A percentile compares a stretch with the other conserved stretches of the same genome.
Conservation (phyloP, 2,329 filamentous ascomycete genomes). For the Grosmannia clavigera region DNA sequence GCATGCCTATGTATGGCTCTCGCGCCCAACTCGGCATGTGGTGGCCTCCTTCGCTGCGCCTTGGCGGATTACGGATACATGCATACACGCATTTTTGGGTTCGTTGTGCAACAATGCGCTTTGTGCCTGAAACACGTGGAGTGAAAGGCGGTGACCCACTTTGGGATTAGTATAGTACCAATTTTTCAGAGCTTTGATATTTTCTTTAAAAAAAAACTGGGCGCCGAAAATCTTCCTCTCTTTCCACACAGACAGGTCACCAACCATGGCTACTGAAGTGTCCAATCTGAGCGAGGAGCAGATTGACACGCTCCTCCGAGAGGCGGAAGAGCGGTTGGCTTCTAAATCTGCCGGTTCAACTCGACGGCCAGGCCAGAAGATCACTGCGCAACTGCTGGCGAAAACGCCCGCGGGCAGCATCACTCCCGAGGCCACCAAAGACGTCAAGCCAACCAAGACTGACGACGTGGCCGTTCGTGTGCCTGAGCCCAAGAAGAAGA, state of each 20-base stretch:
- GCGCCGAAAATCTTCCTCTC: background rate
- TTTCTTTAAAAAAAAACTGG: background rate
- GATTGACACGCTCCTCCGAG: conserved; percentile 24
- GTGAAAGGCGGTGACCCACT: background rate
- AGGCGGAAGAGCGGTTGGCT: conserved; percentile 26
- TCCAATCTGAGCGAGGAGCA: conserved; percentile 21
- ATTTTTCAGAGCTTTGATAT: background rate
- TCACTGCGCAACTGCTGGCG: background rate
- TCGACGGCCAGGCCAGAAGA: background rate
- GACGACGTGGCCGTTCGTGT: conserved; percentile 19
- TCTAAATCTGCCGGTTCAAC: conserved; percentile 7
- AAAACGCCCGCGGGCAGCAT: background rate
- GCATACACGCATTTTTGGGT: background rate
- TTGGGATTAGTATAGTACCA: background rate
- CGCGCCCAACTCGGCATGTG: conserved; percentile 7
- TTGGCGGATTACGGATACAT: background rate
- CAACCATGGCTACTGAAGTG: conserved; percentile 15
- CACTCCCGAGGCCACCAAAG: conserved; percentile 6
- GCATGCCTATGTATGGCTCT: background rate
- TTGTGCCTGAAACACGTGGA: background rate
- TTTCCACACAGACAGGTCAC: background rate
- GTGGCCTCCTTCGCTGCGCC: background rate
- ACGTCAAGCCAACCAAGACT: conserved; percentile 8
- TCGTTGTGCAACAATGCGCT: background rate
- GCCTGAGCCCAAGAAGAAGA: conserved; percentile 16